phyloP scores from a whole-genome alignment of 306 rosid genomes.

The Oxytropis ochrocephala region DNA sequence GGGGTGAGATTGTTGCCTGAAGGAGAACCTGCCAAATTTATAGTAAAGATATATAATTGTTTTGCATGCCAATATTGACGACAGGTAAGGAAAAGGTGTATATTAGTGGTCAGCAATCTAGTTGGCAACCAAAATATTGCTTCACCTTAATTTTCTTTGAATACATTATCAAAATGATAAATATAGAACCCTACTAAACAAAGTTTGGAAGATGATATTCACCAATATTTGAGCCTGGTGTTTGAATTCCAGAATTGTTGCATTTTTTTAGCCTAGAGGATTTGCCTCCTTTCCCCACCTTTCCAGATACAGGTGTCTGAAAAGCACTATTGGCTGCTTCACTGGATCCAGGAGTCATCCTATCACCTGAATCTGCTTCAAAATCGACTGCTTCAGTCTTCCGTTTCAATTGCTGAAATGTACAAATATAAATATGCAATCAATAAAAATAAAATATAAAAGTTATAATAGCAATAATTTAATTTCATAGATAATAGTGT shows the following conservation, averaged over 20 bases:
- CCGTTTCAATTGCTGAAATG: slow-evolving; percentile 64
- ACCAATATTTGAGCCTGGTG: slow-evolving; percentile 72
- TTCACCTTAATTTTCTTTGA: neutral
- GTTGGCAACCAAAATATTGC: neutral
- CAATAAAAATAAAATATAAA: slow-evolving; percentile 2
- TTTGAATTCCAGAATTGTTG: slow-evolving; percentile 67
- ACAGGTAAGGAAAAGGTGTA: neutral
- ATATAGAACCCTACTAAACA: slow-evolving; percentile 6
- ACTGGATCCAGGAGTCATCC: slow-evolving; percentile 43
- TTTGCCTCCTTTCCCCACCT: slow-evolving; percentile 64
- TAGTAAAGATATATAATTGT: neutral
- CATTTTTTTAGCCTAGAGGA: slow-evolving; percentile 65
- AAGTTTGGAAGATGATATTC: slow-evolving; percentile 23
- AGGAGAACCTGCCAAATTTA: slow-evolving; percentile 76
- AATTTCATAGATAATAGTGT: neutral
- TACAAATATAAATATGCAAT: neutral
- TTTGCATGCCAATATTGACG: neutral
- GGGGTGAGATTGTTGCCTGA: slow-evolving; percentile 76
- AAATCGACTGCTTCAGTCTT: slow-evolving; percentile 51
- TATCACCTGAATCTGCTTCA: slow-evolving; percentile 65
- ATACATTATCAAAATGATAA: neutral
- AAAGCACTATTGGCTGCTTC: slow-evolving; percentile 45
- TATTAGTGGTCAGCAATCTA: neutral
- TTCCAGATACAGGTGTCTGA: slow-evolving; percentile 69
- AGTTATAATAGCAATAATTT: slow-evolving; percentile 5